These are phyloP conservation scores for Termitomyces sp. DNA, from an alignment of 768 basidiomycete genomes.

Conservation along the genomic window DNA sequence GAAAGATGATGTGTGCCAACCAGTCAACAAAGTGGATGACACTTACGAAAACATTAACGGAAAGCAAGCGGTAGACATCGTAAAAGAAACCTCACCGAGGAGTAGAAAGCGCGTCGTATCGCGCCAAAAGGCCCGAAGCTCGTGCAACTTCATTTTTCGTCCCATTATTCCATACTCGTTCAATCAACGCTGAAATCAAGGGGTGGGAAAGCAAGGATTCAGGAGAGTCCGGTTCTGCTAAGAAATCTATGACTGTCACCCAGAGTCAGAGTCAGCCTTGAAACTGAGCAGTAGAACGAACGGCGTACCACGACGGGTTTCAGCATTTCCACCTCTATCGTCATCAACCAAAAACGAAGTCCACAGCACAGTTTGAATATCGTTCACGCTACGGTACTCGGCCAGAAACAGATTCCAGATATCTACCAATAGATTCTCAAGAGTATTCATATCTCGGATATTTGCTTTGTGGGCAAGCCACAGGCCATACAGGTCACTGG, in stretches of 20 bases:
- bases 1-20: slow-evolving; percentile 28
- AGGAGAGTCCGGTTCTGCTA: slow-evolving; percentile 26
- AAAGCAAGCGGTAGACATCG: neutral
- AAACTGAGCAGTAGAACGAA: neutral
- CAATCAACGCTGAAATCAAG: slow-evolving; percentile 31
- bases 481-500: slow-evolving; percentile 34
- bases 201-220: slow-evolving; percentile 32
- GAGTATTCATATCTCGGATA: slow-evolving; percentile 18
- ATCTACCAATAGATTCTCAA: slow-evolving; percentile 27
- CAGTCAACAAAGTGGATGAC: slow-evolving; percentile 40
- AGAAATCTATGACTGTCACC: slow-evolving; percentile 36
- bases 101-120: slow-evolving; percentile 33
- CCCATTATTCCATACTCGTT: slow-evolving; percentile 34
- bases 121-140: slow-evolving; percentile 9
- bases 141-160: neutral
- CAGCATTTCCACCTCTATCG: slow-evolving; percentile 17
- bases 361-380: slow-evolving; percentile 48
- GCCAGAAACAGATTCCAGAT: slow-evolving; percentile 39
- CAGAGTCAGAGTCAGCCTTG: neutral
- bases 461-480: slow-evolving; percentile 29
- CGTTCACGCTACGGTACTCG: slow-evolving; percentile 29
- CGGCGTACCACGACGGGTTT: slow-evolving; percentile 24
- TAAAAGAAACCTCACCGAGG: slow-evolving; percentile 35
- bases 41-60: slow-evolving; percentile 18
- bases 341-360: slow-evolving; percentile 28